phyloP scores from a whole-genome alignment of 495 filamentous ascomycete genomes.

The Annulohypoxylon moriforme region DNA sequence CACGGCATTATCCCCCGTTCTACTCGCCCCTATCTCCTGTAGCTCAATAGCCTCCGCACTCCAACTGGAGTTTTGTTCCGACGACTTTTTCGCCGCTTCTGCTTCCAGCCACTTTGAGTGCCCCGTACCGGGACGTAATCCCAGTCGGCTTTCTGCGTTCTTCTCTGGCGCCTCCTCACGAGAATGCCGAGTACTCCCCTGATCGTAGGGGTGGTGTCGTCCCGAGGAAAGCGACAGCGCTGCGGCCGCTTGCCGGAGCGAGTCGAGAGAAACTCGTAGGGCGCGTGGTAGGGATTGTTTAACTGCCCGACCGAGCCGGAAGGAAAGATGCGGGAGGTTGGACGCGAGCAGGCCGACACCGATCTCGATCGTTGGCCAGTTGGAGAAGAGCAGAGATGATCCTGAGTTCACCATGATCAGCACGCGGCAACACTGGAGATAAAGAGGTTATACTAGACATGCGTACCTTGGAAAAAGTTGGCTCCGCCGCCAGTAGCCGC shows the following conservation, averaged over 20 bases:
- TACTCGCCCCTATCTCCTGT: neutral
- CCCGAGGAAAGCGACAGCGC: neutral
- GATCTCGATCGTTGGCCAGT: constrained; percentile 22
- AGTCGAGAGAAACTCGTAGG: neutral
- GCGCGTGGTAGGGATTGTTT: neutral
- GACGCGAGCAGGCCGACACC: constrained; percentile 20
- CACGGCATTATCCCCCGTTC: neutral
- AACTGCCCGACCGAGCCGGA: constrained; percentile 5
- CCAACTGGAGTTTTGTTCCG: neutral
- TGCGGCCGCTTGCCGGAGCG: neutral
- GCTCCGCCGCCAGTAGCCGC: neutral
- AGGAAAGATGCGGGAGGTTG: constrained; percentile 23
- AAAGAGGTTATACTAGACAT: too few species aligned
- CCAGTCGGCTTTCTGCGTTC: neutral
- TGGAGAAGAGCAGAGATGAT: constrained; percentile 4
- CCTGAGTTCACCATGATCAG: neutral
- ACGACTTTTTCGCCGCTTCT: neutral
- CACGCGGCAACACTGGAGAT: neutral
- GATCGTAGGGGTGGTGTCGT: neutral
- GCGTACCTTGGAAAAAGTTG: constrained; percentile 13
- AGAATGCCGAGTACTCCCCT: neutral
- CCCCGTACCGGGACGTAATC: neutral
- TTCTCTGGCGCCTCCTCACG: neutral
- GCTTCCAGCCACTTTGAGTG: neutral
- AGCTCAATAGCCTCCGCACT: neutral